A percentile compares a stretch with the other conserved stretches of the same genome.
Conservation (phyloP, 2,329 filamentous ascomycete species). For the Cytospora piceicola region DNA sequence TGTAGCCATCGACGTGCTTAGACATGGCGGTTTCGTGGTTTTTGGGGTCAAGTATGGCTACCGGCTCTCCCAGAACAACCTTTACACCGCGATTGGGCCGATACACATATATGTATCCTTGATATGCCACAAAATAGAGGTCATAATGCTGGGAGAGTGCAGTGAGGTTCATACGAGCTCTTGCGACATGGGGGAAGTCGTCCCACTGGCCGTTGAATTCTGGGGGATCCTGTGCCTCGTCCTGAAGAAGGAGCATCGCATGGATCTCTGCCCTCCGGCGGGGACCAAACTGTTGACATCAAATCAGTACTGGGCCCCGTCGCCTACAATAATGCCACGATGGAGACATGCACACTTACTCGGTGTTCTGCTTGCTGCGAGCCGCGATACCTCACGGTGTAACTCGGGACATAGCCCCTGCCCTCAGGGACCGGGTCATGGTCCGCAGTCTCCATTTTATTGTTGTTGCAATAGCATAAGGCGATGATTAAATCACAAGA, state of each 20-base stretch:
- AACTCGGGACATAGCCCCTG: constrained; percentile 19
- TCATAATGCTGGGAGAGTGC: constrained; percentile 62
- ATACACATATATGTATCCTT: constrained; percentile 61
- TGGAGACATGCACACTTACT: background rate
- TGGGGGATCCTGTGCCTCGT: constrained; percentile 12
- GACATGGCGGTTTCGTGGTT: constrained; percentile 23
- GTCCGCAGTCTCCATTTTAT: constrained; percentile 10
- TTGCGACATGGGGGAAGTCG: constrained; percentile 37
- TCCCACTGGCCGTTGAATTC: constrained; percentile 28
- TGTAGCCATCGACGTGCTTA: constrained; percentile 3
- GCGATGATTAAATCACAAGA: background rate
- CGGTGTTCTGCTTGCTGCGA: constrained; percentile 21
- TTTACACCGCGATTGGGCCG: constrained; percentile 53
- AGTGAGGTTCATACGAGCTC: constrained; percentile 57
- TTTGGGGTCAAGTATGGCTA: constrained; percentile 49
- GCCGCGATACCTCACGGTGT: constrained; percentile 15
- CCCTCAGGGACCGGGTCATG: background rate
- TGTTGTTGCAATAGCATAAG: background rate
- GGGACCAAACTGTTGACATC: constrained; percentile 1
- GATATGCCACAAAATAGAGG: constrained; percentile 66
- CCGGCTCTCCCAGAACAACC: constrained; percentile 51
- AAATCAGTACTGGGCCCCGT: background rate
- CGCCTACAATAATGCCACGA: background rate
- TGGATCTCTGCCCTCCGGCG: constrained; percentile 9
- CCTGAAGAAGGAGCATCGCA: constrained; percentile 11